phyloP scores from a whole-genome alignment of 2,329 filamentous ascomycete species.

The Aureobasidium sp. region DNA sequence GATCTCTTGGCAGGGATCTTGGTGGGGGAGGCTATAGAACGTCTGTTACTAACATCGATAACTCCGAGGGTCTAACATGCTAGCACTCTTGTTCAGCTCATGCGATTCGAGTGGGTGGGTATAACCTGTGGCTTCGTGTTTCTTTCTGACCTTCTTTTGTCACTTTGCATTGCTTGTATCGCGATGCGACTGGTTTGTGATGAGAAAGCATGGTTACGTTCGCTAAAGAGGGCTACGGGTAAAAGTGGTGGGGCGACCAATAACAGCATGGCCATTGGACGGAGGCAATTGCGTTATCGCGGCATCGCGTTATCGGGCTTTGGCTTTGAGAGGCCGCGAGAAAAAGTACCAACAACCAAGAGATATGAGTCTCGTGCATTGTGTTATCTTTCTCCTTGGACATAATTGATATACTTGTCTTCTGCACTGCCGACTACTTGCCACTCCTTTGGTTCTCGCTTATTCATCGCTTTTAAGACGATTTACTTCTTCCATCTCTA shows the following conservation, averaged over 20 bases:
- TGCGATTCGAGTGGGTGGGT: too few relatives aligned
- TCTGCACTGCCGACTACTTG: slow-evolving; percentile 1
- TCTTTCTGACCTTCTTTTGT: background rate
- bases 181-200: background rate
- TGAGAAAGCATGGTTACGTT: background rate
- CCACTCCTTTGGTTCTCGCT: slow-evolving; percentile 6
- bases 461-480: background rate
- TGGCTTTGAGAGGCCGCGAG: background rate
- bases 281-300: slow-evolving; percentile 13
- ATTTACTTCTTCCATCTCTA: background rate
- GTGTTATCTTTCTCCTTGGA: background rate
- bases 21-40: slow-evolving; percentile 4
- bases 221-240: background rate
- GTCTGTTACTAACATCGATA: background rate
- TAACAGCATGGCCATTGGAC: background rate
- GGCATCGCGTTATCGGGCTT: slow-evolving; percentile 10
- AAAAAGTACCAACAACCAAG: slow-evolving; percentile 2
- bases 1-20: background rate
- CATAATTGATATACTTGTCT: background rate
- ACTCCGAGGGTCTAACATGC: too few relatives aligned
- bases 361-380: background rate
- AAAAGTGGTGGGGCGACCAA: slow-evolving; percentile 2
- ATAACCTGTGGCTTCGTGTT: too few relatives aligned
- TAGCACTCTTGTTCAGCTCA: too few relatives aligned
- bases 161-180: too few relatives aligned